phyloP scores from a whole-genome alignment of 2,329 filamentous ascomycete species.

The Karstenula rhodostoma region DNA sequence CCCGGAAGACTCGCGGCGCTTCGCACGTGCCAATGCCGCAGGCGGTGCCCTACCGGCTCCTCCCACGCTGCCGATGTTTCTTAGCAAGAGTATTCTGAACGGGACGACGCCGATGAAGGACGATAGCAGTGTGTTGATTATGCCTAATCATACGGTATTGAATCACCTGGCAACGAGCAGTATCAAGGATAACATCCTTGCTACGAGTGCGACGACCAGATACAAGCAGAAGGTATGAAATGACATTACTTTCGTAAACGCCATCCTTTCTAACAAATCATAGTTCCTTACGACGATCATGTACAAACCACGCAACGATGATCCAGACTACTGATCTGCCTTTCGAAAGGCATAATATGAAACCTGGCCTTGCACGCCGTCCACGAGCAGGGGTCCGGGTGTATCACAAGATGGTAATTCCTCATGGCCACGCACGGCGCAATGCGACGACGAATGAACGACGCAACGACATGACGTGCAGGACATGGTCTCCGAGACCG shows the following conservation, averaged over 20 bases:
- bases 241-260: neutral
- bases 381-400: neutral
- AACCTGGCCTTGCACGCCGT: neutral
- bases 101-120: constrained; percentile 92
- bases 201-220: constrained; percentile 94
- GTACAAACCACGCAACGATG: constrained; percentile 82
- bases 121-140: constrained; percentile 94
- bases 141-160: constrained; percentile 96
- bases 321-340: constrained; percentile 27
- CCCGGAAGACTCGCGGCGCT: constrained; percentile 77
- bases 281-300: constrained; percentile 98
- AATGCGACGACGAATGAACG: neutral
- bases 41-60: constrained; percentile 83
- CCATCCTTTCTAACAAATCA: constrained; percentile 17
- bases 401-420: neutral
- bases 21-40: constrained; percentile 76
- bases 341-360: neutral
- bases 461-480: neutral
- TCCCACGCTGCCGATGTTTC: constrained; percentile 85
- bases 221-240: constrained; percentile 87
- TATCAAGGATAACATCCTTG: constrained; percentile 95
- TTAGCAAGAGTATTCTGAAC: constrained; percentile 94
- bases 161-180: constrained; percentile 98
- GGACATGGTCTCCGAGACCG: neutral
- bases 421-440: neutral